These are phyloP conservation scores for Lizanozyma gosingica DNA, from an alignment of 1,139 yeast species.

Conservation along the genomic window DNA sequence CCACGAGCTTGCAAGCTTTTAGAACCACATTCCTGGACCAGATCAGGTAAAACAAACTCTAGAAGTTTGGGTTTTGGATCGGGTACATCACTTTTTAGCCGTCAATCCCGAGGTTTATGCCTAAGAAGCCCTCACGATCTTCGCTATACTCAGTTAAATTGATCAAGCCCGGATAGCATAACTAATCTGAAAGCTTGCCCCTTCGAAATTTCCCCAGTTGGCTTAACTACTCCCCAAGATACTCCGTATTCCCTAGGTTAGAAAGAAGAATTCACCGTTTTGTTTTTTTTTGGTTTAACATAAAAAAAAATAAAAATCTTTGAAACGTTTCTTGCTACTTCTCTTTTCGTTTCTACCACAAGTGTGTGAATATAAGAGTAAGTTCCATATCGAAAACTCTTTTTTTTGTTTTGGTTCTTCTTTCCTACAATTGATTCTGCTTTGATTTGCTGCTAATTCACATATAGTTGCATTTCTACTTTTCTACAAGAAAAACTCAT, in stretches of 20 bases:
- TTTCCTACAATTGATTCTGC: not conserved
- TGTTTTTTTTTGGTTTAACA: constrained; percentile 1
- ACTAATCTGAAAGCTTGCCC: constrained; percentile 2
- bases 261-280: constrained; percentile 8
- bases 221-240: constrained; percentile 16
- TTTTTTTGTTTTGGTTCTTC: not conserved
- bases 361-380: constrained; percentile 21
- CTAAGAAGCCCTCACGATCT: constrained; percentile 37
- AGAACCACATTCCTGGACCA: too few species aligned
- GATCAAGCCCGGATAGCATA: constrained; percentile 39
- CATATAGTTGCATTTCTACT: not conserved
- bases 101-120: constrained; percentile 24
- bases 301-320: constrained; percentile 10
- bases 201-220: constrained; percentile 13
- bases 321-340: constrained; percentile 46
- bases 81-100: not conserved
- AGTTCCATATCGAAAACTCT: constrained; percentile 19
- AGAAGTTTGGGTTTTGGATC: too few species aligned
- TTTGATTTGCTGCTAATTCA: not conserved
- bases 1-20: too few species aligned
- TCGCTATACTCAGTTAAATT: constrained; percentile 21
- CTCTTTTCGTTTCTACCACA: constrained; percentile 36
- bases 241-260: constrained; percentile 15
- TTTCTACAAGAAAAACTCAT: not conserved
- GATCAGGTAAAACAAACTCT: too few species aligned